Conservation (phyloP, 345 rosid species). For the Bruguiera parviflora region DNA sequence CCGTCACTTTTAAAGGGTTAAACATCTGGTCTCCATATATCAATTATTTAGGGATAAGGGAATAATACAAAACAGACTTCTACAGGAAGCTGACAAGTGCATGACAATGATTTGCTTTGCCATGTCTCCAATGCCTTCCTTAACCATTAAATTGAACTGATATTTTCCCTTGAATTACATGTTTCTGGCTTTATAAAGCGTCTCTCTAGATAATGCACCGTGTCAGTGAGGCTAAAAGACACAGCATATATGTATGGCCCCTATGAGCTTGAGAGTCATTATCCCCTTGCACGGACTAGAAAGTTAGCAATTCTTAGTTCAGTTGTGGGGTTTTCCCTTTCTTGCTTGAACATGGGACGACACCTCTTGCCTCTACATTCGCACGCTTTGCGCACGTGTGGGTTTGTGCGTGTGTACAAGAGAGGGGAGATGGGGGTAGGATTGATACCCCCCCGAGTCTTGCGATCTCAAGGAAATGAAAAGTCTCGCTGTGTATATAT, state of each 20-base stretch:
- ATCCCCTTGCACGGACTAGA: constrained; percentile 41
- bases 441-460: constrained; percentile 8
- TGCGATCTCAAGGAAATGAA: constrained; percentile 25
- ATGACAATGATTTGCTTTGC: constrained; percentile 12
- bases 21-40: not conserved
- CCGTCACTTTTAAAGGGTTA: not conserved
- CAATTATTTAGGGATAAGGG: not conserved
- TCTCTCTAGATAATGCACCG: constrained; percentile 30
- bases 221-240: constrained; percentile 24
- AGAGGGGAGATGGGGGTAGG: not conserved
- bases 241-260: constrained; percentile 23
- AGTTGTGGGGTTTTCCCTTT: constrained; percentile 7
- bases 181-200: constrained; percentile 31
- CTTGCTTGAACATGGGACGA: not conserved
- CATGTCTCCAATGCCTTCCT: not conserved
- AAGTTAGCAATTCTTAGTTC: constrained; percentile 21
- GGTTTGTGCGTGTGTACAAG: not conserved
- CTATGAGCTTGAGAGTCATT: constrained; percentile 29
- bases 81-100: constrained; percentile 23
- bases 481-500: not conserved
- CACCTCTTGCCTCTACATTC: not conserved
- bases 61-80: not conserved
- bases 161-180: constrained; percentile 22
- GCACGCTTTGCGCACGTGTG: not conserved
- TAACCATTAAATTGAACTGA: constrained; percentile 12